phyloP scores from a whole-genome alignment of 306 rosid species.

The Inga laurina region DNA sequence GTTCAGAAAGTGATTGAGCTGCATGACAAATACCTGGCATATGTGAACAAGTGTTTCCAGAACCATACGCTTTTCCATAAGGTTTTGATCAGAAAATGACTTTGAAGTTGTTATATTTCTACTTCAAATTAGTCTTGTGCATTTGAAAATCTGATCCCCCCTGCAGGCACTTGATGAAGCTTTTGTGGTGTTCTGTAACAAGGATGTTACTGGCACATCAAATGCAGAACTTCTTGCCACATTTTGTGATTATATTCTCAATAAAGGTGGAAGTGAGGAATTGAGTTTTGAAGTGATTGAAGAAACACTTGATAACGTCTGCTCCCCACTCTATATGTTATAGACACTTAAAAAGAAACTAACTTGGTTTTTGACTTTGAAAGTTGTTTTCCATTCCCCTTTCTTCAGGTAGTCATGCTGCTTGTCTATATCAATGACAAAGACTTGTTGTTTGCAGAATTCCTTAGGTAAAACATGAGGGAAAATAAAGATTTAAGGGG shows the following conservation, averaged over 20 bases:
- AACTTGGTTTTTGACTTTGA: conserved; percentile 12
- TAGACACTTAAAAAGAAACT: background rate
- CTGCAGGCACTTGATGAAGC: conserved; percentile 87
- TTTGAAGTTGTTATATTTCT: conserved; percentile 6
- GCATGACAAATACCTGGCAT: conserved; percentile 84
- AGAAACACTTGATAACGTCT: conserved; percentile 93
- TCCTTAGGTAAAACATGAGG: conserved; percentile 45
- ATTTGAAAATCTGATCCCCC: conserved; percentile 18
- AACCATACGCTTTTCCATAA: conserved; percentile 90
- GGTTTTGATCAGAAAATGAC: conserved; percentile 51
- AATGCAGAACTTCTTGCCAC: conserved; percentile 93
- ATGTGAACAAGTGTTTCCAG: conserved; percentile 79
- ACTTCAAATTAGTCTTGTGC: background rate
- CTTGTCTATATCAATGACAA: conserved; percentile 8
- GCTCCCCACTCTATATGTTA: conserved; percentile 18
- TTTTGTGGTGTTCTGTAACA: conserved; percentile 89
- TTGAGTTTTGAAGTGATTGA: conserved; percentile 92
- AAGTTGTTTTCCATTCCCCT: background rate
- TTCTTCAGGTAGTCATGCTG: conserved; percentile 14
- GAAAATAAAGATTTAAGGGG: conserved; percentile 10
- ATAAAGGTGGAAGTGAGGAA: conserved; percentile 94
- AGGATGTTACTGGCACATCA: conserved; percentile 82
- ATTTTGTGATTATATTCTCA: conserved; percentile 88
- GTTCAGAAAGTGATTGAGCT: conserved; percentile 85
- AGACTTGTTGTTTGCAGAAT: conserved; percentile 52